Conservation (phyloP, 164 flowering plant species). For the Berberis thunbergii region DNA sequence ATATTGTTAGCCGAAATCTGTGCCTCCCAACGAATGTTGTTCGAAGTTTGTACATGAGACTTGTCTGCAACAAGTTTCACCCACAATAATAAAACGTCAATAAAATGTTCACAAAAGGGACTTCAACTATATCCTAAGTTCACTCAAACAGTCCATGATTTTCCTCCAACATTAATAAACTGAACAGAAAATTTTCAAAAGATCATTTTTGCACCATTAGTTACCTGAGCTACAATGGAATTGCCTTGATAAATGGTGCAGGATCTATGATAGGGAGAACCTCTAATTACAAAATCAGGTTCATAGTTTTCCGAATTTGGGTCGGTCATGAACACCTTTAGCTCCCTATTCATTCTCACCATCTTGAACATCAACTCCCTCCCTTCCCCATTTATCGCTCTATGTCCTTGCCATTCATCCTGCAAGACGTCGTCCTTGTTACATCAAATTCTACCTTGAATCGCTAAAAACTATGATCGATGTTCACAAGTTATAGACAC, state of each 20-base stretch:
- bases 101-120: not conserved
- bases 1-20: conserved; percentile 62
- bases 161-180: too few species aligned
- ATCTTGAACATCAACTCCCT: conserved; percentile 39
- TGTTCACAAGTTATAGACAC: not conserved
- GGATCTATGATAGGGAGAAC: conserved; percentile 16
- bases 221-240: conserved; percentile 6
- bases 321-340: conserved; percentile 33
- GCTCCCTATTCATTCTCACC: conserved; percentile 36
- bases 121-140: too few species aligned
- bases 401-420: conserved; percentile 53
- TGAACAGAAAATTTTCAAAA: not conserved
- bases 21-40: conserved; percentile 40
- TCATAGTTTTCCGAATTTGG: conserved; percentile 16
- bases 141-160: too few species aligned
- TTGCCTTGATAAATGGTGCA: conserved; percentile 6
- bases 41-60: conserved; percentile 72
- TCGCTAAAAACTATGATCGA: not conserved
- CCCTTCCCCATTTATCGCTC: conserved; percentile 20
- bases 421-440: conserved; percentile 3
- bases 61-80: conserved; percentile 41
- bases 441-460: not conserved
- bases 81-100: not conserved
- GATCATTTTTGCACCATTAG: not conserved
- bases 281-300: conserved; percentile 36